phyloP scores from a whole-genome alignment of 345 rosid species.

The Psidium friedrichsthalianum region DNA sequence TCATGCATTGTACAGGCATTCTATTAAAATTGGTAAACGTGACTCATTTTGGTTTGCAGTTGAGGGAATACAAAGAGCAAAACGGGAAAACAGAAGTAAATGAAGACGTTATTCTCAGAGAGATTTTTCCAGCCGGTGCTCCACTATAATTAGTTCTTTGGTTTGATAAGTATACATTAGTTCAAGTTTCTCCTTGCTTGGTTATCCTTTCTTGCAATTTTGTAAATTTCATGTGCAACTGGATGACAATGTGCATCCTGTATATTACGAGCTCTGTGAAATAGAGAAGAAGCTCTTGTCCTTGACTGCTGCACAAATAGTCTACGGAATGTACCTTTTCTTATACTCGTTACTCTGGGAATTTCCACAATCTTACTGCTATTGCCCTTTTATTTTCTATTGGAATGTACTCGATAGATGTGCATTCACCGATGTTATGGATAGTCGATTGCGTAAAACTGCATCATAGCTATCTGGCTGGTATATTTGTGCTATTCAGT shows the following conservation, averaged over 20 bases:
- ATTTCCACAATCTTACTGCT: not conserved
- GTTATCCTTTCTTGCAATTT: not conserved
- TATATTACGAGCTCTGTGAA: not conserved
- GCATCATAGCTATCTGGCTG: not conserved
- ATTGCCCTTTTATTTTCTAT: not conserved
- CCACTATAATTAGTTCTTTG: not conserved
- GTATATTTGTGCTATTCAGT: not conserved
- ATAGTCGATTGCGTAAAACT: not conserved
- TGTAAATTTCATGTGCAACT: not conserved
- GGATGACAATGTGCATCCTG: not conserved
- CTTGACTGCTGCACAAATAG: not conserved
- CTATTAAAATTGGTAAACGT: not conserved
- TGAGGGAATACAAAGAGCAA: not conserved
- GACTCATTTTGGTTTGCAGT: not conserved
- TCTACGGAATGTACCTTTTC: not conserved
- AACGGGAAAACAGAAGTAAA: not conserved
- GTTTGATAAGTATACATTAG: not conserved
- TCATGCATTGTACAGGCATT: not conserved
- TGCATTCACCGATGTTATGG: not conserved
- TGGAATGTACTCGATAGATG: not conserved
- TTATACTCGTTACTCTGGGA: not conserved
- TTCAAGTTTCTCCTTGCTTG: not conserved
- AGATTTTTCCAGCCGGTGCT: not conserved
- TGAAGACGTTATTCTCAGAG: not conserved
- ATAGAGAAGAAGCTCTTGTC: not conserved